Conservation (phyloP, 768 basidiomycete species). For the Tulasnella sp. region DNA sequence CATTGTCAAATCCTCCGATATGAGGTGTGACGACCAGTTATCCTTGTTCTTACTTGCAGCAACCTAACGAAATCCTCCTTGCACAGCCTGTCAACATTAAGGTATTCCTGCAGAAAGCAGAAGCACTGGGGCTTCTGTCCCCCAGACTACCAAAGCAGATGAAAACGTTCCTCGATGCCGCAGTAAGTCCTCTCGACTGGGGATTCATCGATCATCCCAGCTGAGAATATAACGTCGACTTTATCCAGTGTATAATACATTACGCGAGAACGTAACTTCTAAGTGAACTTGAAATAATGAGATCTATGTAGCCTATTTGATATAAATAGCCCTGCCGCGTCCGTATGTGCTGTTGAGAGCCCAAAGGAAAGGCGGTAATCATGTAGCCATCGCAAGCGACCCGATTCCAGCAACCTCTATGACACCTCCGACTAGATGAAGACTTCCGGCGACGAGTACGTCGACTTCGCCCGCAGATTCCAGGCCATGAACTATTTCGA, state of each 20-base stretch:
- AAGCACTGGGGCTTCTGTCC: slow-evolving; percentile 36
- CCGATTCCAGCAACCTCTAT: slow-evolving; percentile 86
- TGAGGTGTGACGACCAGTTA: slow-evolving; percentile 47
- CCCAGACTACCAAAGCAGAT: slow-evolving; percentile 44
- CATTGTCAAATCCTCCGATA: slow-evolving; percentile 60
- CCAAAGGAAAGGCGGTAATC: background rate
- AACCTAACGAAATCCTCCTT: background rate
- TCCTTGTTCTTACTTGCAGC: background rate
- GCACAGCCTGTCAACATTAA: slow-evolving; percentile 58
- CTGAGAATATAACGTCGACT: background rate
- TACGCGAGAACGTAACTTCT: slow-evolving; percentile 36
- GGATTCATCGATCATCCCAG: background rate
- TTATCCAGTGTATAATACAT: slow-evolving; percentile 53
- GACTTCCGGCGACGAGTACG: slow-evolving; percentile 85
- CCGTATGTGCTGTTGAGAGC: background rate
- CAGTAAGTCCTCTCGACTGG: slow-evolving; percentile 41
- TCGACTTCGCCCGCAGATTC: slow-evolving; percentile 29
- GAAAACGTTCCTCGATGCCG: slow-evolving; percentile 53
- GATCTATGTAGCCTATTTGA: background rate
- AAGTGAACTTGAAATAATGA: background rate
- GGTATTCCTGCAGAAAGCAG: slow-evolving; percentile 48
- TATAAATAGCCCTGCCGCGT: background rate
- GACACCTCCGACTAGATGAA: slow-evolving; percentile 90
- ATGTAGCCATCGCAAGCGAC: slow-evolving; percentile 51
- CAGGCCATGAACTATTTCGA: slow-evolving; percentile 56